Conservation (phyloP, 148 eudicot genomes). For the Chenopodium berlandieri region DNA sequence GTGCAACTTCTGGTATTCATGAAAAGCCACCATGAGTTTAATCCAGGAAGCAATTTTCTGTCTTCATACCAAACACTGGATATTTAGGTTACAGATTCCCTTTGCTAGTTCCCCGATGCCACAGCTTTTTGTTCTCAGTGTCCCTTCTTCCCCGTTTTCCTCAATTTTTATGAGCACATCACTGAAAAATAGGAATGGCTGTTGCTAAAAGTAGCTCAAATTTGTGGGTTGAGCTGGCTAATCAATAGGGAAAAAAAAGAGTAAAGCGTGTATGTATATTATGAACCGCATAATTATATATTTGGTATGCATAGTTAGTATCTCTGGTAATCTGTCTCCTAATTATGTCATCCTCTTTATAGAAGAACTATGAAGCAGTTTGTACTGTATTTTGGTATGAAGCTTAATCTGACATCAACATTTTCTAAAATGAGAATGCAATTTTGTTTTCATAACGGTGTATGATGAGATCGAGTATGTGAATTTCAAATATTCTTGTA, state of each 20-base stretch:
- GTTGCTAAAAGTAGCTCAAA: conserved; percentile 8
- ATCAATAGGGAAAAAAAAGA: neutral
- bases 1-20: conserved; percentile 9
- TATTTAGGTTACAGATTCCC: neutral
- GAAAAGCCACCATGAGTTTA: conserved; percentile 6
- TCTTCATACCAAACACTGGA: neutral
- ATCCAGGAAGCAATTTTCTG: neutral
- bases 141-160: neutral
- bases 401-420: neutral
- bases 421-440: too few relatives aligned
- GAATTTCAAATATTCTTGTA: neutral
- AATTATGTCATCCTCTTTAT: neutral
- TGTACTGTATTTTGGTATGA: neutral
- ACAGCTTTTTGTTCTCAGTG: neutral
- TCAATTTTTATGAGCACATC: neutral
- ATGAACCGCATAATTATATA: neutral
- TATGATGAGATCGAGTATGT: neutral
- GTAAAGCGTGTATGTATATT: neutral
- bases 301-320: neutral
- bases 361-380: neutral
- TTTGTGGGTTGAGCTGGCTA: conserved; percentile 6
- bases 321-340: neutral
- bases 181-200: neutral
- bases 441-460: neutral
- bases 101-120: neutral